Evolutionary conservation across 2,329 filamentous ascomycete genomes (phyloP), one percentile per base, ranked within the genome.

Genomic region (Aspergillus costaricaensis): DNA sequence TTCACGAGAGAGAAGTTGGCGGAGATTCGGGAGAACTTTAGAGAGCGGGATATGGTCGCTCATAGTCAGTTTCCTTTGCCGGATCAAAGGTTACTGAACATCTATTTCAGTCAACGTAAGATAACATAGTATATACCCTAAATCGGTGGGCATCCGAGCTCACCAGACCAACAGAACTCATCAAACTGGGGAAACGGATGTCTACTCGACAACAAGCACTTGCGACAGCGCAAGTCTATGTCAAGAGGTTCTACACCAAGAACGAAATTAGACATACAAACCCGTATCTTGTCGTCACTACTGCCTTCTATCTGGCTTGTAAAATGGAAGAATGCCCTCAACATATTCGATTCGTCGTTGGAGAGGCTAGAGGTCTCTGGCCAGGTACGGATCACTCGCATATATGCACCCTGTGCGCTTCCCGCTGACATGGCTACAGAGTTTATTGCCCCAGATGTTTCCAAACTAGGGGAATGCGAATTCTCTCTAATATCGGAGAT

Each of bases 271-370:
- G 94, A 59, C 88, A 89, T 64, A 96, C 93, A 51, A 99, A 98
- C 70, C 92, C 94, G 4, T 96, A 96, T 73, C 87, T 98, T 38
- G 87, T 98, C 60, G 85, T 96, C 65, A 89, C 92, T n/a, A 98
- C 95, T 1, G 91, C 94, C 5, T 85, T 98, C 62, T 99, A 99
- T 75, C 82, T 99, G 38, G 93, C 95, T 19, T 96, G 92, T 80
- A 99, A 99, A 79, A 96, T 96, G 87, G 95, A 99, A 76, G 95
- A 99, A 76, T 93, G 89, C 54, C 95, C 95, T 2, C 94, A 98
- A 75, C 95, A 99, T 75, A 98, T 99, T 70, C 87, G 95, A 30
- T 85, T 96, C 65, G 89, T 99, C 60, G 88, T 95, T 10, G 89
- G 87, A 50, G 95, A 99, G 76, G 92, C 93, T 3, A 88, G 92